A percentile compares a stretch with the other conserved stretches of the same genome.
Evolutionary conservation across 192 early-diverging fungal genomes (phyloP).

Genomic region (Allomyces javanicus): DNA sequence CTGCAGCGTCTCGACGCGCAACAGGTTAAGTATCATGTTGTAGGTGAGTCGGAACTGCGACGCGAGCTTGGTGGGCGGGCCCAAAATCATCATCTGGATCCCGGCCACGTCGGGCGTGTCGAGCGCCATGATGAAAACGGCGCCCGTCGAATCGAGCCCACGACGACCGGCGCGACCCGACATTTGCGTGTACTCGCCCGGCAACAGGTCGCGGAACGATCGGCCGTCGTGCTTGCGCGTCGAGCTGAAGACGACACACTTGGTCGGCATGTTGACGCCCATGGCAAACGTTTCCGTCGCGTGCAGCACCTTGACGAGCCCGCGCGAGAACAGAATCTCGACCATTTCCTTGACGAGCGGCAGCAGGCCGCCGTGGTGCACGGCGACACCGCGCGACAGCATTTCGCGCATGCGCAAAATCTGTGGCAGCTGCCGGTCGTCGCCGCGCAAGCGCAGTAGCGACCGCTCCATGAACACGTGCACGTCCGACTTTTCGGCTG

Average conservation of each 20-base stretch:
- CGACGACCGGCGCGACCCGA: constrained; percentile 89
- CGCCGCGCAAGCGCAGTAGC: constrained; percentile 58
- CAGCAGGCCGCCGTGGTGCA: constrained; percentile 90
- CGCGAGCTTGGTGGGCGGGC: constrained; percentile 68
- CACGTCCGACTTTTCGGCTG: constrained; percentile 62
- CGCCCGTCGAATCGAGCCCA: constrained; percentile 75
- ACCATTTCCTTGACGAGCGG: constrained; percentile 98
- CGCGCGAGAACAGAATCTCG: constrained; percentile 79
- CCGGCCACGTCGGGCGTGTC: constrained; percentile 36
- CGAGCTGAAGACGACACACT: constrained; percentile 80
- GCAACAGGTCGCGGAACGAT: constrained; percentile 65
- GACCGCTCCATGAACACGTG: constrained; percentile 70
- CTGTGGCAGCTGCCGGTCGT: constrained; percentile 75
- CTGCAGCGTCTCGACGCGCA: constrained; percentile 81
- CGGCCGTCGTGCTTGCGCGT: constrained; percentile 84
- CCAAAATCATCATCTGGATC: constrained; percentile 66
- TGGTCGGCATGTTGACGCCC: constrained; percentile 96
- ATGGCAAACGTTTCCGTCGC: constrained; percentile 99
- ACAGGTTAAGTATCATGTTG: constrained; percentile 92
- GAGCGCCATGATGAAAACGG: constrained; percentile 63
- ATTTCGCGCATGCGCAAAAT: constrained; percentile 63
- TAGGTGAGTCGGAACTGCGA: constrained; percentile 95
- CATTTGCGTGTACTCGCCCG: constrained; percentile 99
- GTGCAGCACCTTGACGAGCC: constrained; percentile 80
- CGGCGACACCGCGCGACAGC: constrained; percentile 77